Evolutionary conservation across 2,329 filamentous ascomycete genomes (phyloP), one percentile per base, ranked within the genome.

Genomic region (Ceratocystiopsis sp.): DNA sequence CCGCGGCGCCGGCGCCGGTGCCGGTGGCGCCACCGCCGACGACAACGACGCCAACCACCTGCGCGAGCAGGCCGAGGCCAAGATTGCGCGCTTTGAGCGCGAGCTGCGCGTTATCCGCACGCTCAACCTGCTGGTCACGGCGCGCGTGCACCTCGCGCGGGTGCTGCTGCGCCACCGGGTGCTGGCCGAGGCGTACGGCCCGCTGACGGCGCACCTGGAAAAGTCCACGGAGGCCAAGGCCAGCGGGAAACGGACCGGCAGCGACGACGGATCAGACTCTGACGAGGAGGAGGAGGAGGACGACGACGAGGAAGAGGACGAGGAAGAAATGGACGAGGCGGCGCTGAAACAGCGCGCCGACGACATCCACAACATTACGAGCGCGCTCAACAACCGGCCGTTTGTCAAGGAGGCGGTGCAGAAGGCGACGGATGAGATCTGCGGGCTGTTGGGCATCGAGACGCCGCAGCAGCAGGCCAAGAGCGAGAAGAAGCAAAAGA

Each of bases 311-410:
- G 12, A 36, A 4, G 35, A 17, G 14, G 35, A 36, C 3, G 4
- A 3, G 14, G 15, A 36, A 13, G 13, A 34, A 13, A 4, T 3
- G 13, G 33, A 34, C 13, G 25, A 29, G 25, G 10, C 25, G 10
- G 25, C 25, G 10, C 10, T 3, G 13, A 13, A 15, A 13, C 33
- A 15, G 4, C 33, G 33, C 13, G 13, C 66, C 2, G 67, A 69
- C 37, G 70, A 74, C 42, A 68, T 75, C 21, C 72, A 76, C 51
- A 75, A 75, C 53, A 71, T 77, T 42, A 75, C 73, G 21, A 76
- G 72, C 46, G 65, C 63, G 9, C 58, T 77, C 3, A 75, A 67
- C 53, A 74, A 70, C 46, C 60, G 64, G 42, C 62, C 63, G 7
- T 61, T 66, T 29, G 70, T 75, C 42, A 67, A 65, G 49, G 61